phyloP scores from a whole-genome alignment of 1,284 basidiomycete genomes.

The Cryptococcus sp. region DNA sequence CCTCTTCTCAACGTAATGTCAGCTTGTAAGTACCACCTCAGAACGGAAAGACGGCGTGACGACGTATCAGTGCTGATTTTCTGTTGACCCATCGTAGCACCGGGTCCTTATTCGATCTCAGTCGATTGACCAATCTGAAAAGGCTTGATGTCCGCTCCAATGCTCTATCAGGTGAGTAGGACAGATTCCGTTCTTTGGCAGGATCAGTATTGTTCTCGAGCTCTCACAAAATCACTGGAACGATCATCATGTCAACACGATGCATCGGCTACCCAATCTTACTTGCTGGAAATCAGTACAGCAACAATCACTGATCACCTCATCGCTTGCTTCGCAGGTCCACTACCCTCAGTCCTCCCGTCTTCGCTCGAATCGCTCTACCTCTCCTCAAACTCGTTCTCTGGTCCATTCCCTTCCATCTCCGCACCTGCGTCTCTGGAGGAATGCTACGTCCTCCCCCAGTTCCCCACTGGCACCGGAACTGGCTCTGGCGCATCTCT shows the following conservation, averaged over 20 bases:
- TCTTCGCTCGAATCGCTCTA: conserved; percentile 17
- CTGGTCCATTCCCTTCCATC: conserved; percentile 17
- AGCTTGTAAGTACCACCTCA: conserved; percentile 13
- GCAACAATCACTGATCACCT: background rate
- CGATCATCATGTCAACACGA: background rate
- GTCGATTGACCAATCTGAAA: conserved; percentile 16
- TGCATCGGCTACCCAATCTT: background rate
- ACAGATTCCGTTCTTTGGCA: background rate
- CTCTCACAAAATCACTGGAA: too few species aligned
- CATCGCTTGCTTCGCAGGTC: background rate
- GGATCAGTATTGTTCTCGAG: background rate
- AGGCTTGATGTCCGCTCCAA: conserved; percentile 26
- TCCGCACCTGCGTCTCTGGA: conserved; percentile 8
- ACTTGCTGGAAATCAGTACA: background rate
- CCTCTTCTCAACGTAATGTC: too few species aligned
- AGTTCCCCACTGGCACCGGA: too few species aligned
- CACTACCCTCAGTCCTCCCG: conserved; percentile 11
- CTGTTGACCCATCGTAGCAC: conserved; percentile 19
- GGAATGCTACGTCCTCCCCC: conserved; percentile 18
- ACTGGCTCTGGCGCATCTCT: conserved; percentile 7
- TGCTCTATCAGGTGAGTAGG: conserved; percentile 18
- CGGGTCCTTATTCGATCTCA: conserved; percentile 23
- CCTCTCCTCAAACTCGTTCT: conserved; percentile 23
- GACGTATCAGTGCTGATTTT: background rate
- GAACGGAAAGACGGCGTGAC: background rate